Conservation (phyloP, 352 stramenopile genomes). For the Chrysophaeum taylorii region DNA sequence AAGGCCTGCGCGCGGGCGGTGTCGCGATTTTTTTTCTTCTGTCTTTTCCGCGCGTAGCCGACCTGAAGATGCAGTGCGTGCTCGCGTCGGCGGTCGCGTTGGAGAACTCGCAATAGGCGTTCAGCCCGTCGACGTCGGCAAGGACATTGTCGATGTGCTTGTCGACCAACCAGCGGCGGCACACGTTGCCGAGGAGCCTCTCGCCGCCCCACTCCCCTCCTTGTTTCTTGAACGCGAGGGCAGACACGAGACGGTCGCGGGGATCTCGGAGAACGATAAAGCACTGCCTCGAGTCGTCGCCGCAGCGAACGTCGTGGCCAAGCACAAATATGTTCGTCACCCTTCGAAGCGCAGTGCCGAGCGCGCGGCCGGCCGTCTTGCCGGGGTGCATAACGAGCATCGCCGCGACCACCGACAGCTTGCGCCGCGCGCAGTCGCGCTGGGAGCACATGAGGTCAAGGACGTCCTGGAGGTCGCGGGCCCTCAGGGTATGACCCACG, state of each 20-base stretch:
- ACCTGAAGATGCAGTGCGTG: slow-evolving; percentile 8
- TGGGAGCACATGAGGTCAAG: neutral
- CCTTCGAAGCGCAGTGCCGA: neutral
- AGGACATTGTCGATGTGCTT: neutral
- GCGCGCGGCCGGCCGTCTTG: slow-evolving; percentile 7
- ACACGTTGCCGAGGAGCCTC: neutral
- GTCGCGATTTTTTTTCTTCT: too few relatives aligned
- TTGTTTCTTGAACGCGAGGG: slow-evolving; percentile 10
- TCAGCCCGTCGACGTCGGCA: neutral
- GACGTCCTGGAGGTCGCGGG: neutral
- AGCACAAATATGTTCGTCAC: neutral
- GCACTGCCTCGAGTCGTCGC: neutral
- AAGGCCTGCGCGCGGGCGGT: too few relatives aligned
- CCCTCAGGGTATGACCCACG: neutral
- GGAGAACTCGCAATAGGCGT: neutral
- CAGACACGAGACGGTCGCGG: slow-evolving; percentile 1
- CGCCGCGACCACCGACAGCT: neutral
- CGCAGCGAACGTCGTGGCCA: slow-evolving; percentile 12
- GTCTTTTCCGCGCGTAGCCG: too few relatives aligned
- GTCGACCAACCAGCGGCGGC: neutral
- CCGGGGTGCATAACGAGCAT: slow-evolving; percentile 2
- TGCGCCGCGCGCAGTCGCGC: neutral
- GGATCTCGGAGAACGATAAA: slow-evolving; percentile 2
- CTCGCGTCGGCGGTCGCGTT: neutral
- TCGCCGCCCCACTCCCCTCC: neutral